phyloP scores from a whole-genome alignment of 306 rosid species.

The Sesbania bispinosa region DNA sequence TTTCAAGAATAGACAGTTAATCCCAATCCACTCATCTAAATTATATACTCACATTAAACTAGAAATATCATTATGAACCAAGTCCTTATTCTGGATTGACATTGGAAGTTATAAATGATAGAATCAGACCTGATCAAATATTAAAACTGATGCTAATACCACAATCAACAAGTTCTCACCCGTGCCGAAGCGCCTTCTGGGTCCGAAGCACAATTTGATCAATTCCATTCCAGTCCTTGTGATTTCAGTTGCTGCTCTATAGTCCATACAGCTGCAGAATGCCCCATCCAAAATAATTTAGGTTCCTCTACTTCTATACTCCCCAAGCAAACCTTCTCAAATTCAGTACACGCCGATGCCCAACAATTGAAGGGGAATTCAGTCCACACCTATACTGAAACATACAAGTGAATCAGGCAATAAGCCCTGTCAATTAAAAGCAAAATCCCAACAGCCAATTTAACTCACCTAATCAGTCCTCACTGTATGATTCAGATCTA shows the following conservation, averaged over 20 bases:
- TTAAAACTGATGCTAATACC: neutral
- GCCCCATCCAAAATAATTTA: conserved; percentile 53
- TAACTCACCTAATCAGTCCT: conserved; percentile 25
- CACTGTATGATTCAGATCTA: conserved; percentile 48
- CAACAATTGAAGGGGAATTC: conserved; percentile 18
- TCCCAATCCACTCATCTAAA: neutral
- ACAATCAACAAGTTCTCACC: conserved; percentile 46
- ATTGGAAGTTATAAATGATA: neutral
- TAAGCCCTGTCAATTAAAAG: conserved; percentile 19
- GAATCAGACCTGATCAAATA: neutral
- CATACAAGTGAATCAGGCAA: no score
- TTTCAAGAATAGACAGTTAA: conserved; percentile 28
- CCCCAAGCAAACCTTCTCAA: conserved; percentile 19
- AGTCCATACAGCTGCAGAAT: conserved; percentile 81
- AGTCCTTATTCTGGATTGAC: conserved; percentile 2
- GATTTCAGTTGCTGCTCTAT: conserved; percentile 65
- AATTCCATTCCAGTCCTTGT: conserved; percentile 76
- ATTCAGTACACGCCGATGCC: neutral
- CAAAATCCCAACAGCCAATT: conserved; percentile 25
- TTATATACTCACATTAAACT: conserved; percentile 11
- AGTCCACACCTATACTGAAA: conserved; percentile 24
- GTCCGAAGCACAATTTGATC: conserved; percentile 67
- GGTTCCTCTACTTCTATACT: conserved; percentile 21
- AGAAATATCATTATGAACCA: neutral
- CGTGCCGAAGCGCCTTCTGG: conserved; percentile 66